Conservation (phyloP, 2,329 filamentous ascomycete genomes). For the Iodosphaeria phyllophila region DNA sequence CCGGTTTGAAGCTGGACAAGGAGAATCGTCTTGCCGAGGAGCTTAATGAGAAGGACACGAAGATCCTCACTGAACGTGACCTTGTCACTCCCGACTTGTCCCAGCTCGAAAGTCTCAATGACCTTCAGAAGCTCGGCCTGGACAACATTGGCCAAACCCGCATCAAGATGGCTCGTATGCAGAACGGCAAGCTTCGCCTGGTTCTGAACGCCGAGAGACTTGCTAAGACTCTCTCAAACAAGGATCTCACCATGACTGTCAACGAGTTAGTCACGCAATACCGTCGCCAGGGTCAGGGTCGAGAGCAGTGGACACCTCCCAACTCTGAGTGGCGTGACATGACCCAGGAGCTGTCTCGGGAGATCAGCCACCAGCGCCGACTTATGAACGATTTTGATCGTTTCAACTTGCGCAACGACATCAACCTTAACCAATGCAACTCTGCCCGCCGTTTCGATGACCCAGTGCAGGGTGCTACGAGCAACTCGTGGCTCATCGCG, state of each 20-base stretch:
- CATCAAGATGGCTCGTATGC: slow-evolving; percentile 21
- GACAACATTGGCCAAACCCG: slow-evolving; percentile 16
- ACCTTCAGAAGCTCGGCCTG: slow-evolving; percentile 21
- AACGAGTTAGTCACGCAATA: slow-evolving; percentile 21
- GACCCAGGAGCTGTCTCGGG: slow-evolving; percentile 15
- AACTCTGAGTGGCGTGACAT: slow-evolving; percentile 22
- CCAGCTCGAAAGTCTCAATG: slow-evolving; percentile 14
- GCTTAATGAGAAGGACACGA: slow-evolving; percentile 18
- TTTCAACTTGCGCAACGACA: slow-evolving; percentile 8
- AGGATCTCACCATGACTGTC: slow-evolving; percentile 19
- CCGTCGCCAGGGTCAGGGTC: slow-evolving; percentile 11
- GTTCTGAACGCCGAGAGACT: slow-evolving; percentile 17
- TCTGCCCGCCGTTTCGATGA: slow-evolving; percentile 18
- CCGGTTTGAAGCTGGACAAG: slow-evolving; percentile 21
- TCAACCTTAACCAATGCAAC: slow-evolving; percentile 5
- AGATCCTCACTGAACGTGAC: slow-evolving; percentile 21
- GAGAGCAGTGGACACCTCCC: slow-evolving; percentile 17
- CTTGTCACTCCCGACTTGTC: slow-evolving; percentile 24
- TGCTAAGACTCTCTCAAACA: slow-evolving; percentile 18
- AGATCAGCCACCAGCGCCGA: slow-evolving; percentile 11
- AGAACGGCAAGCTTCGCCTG: slow-evolving; percentile 24
- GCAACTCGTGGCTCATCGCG: slow-evolving; percentile 23
- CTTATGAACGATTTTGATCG: slow-evolving; percentile 14
- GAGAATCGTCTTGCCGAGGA: slow-evolving; percentile 18
- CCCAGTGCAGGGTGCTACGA: slow-evolving; percentile 21